phyloP scores from a whole-genome alignment of 2,329 filamentous ascomycete genomes.

The Lomentospora prolificans region DNA sequence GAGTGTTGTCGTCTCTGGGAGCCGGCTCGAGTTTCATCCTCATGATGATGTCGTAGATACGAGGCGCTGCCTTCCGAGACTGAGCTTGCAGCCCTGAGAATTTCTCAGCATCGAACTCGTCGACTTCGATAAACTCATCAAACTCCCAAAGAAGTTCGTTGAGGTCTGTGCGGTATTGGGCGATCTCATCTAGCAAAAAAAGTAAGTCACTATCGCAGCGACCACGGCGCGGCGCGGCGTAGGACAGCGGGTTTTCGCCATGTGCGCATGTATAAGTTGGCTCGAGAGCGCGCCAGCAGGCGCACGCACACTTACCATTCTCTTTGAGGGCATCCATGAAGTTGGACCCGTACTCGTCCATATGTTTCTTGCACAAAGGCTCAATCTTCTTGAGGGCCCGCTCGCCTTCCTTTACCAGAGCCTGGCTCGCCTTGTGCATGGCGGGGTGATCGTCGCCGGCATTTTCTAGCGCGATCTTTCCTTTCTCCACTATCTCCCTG shows the following conservation, averaged over 20 bases:
- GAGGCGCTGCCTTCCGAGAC: slow-evolving; percentile 37
- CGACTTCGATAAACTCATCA: slow-evolving; percentile 41
- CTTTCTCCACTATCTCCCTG: slow-evolving; percentile 42
- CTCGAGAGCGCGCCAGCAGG: not conserved
- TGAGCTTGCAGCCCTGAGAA: slow-evolving; percentile 37
- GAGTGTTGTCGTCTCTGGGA: not conserved
- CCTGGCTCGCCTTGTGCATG: slow-evolving; percentile 41
- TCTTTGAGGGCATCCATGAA: slow-evolving; percentile 44
- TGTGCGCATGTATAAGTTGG: not conserved
- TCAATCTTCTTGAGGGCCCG: slow-evolving; percentile 40
- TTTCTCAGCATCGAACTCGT: slow-evolving; percentile 40
- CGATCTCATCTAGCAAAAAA: slow-evolving; percentile 34
- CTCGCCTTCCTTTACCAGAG: slow-evolving; percentile 37
- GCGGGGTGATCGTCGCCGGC: slow-evolving; percentile 28
- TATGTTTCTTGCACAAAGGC: slow-evolving; percentile 37
- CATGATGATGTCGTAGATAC: slow-evolving; percentile 39
- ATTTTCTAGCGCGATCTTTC: slow-evolving; percentile 35
- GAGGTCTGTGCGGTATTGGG: slow-evolving; percentile 35
- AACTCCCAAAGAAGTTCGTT: slow-evolving; percentile 46
- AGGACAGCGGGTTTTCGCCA: not conserved
- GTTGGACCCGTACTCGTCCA: slow-evolving; percentile 36
- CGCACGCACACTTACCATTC: slow-evolving; percentile 29
- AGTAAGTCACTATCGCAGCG: not conserved
- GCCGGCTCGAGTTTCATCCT: slow-evolving; percentile 40
- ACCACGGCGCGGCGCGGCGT: not conserved